Percentiles rank a stretch among this genome's conserved stretches.
Evolutionary conservation across 805 yeast genomes (phyloP).

Genomic region (Saccharomycopsis sp.): DNA sequence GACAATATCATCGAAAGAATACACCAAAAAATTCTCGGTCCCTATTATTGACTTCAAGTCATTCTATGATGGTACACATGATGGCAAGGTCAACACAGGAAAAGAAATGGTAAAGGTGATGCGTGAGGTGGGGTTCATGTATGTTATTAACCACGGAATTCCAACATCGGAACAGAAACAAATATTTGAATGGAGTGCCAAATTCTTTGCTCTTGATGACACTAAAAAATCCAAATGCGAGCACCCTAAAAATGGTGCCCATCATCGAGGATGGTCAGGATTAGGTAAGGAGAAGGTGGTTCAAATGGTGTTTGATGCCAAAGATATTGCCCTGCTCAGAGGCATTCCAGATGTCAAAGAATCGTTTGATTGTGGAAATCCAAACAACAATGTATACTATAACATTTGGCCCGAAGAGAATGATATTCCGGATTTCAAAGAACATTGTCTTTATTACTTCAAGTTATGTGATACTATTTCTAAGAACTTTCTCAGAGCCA

Average conservation of each 20-base stretch:
- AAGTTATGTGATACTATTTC: slow-evolving; percentile 18
- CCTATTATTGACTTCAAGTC: slow-evolving; percentile 28
- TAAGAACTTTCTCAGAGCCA: slow-evolving; percentile 23
- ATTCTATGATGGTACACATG: slow-evolving; percentile 25
- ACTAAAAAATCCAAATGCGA: slow-evolving; percentile 24
- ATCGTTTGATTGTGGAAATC: slow-evolving; percentile 26
- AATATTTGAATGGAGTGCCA: slow-evolving; percentile 25
- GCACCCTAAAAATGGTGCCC: slow-evolving; percentile 26
- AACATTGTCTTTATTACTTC: slow-evolving; percentile 23
- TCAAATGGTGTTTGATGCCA: slow-evolving; percentile 26
- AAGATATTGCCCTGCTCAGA: slow-evolving; percentile 22
- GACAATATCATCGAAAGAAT: slow-evolving; percentile 15
- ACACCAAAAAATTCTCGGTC: slow-evolving; percentile 16
- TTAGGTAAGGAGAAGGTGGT: slow-evolving; percentile 27
- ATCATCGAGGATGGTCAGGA: slow-evolving; percentile 27
- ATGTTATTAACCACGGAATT: slow-evolving; percentile 25
- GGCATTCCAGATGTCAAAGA: slow-evolving; percentile 27
- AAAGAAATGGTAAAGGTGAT: slow-evolving; percentile 25
- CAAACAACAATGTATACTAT: slow-evolving; percentile 17
- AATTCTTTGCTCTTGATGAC: slow-evolving; percentile 21
- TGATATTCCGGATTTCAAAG: slow-evolving; percentile 26
- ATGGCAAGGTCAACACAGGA: slow-evolving; percentile 24
- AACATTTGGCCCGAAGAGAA: slow-evolving; percentile 27
- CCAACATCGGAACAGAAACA: slow-evolving; percentile 17
- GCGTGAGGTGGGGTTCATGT: slow-evolving; percentile 26